Evolutionary conservation across 2,329 filamentous ascomycete genomes (phyloP), one percentile per base, ranked within the genome.

Genomic region (Onygenales sp.): DNA sequence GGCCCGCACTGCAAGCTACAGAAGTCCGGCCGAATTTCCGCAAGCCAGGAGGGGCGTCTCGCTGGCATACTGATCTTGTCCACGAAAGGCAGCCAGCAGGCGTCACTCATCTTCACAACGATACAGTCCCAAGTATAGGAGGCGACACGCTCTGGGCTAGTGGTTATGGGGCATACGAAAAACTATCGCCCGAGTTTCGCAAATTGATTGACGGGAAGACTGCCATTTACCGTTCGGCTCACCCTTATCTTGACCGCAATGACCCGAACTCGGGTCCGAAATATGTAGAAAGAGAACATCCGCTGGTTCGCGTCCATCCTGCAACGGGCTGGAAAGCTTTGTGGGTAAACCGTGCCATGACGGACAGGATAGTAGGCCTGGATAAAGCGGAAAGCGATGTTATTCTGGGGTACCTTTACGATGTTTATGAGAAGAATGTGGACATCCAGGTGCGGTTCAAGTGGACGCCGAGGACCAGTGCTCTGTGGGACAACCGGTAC

Each of bases 131-230:
- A 0, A 74, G 74, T 0, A 63, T 81, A 0, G 85, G 85, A 1
- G 85, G 85, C 9, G 85, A 88, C 65, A 88, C 85, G 0, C 76
- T 88, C 0, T 88, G 85, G 85, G 82, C 85, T 0, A 82, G 77
- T 54, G 84, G 85, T 1, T 88, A 88, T 62, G 73, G 80, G 0
- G 85, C 85, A 0, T 88, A 88, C 59, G 84, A 87, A 67, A 88
- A 88, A 68, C 75, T 88, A 0, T 85, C 82, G 1, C 85, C 84
- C 0, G 78, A 73, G 2, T 88, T 88, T 70, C 82, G 85, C 42
- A 79, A 79, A 63, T 80, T 88, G 51, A 85, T 88, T 56, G 85
- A 88, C 60, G 84, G 85, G 5, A 77, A 75, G 54, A 67, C 77
- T 4, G 85, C 83, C 17, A 77, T 88, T 2, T 87, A 86, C 61